These are phyloP conservation scores for Neospermospora avenae DNA, from an alignment of 2,329 filamentous ascomycete species.

Conservation along the genomic window DNA sequence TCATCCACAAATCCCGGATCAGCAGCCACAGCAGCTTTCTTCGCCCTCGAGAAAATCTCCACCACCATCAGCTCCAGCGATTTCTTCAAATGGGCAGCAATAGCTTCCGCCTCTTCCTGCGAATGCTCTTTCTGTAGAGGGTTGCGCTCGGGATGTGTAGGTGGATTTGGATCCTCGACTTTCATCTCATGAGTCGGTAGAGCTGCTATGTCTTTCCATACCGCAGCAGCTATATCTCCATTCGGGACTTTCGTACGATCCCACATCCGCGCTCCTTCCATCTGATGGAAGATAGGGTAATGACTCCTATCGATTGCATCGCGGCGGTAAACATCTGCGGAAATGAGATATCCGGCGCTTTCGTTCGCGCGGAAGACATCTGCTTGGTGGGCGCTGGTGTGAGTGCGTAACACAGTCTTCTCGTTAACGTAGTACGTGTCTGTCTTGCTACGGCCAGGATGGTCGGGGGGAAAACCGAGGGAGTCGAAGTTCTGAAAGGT, in stretches of 20 bases:
- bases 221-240: constrained; percentile 58
- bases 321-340: constrained; percentile 90
- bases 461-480: constrained; percentile 83
- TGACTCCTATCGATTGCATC: constrained; percentile 94
- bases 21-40: constrained; percentile 52
- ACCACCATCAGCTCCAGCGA: constrained; percentile 88
- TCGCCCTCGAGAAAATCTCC: constrained; percentile 79
- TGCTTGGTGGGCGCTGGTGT: constrained; percentile 91
- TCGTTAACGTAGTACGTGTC: constrained; percentile 97
- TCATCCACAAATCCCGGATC: constrained; percentile 55
- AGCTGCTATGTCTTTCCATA: constrained; percentile 66
- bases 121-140: constrained; percentile 76
- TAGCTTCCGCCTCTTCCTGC: constrained; percentile 73
- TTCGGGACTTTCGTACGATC: constrained; percentile 60
- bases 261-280: constrained; percentile 94
- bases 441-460: constrained; percentile 80
- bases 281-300: constrained; percentile 97
- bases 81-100: constrained; percentile 81
- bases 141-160: constrained; percentile 74
- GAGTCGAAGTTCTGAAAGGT: constrained; percentile 93
- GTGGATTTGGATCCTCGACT: constrained; percentile 81
- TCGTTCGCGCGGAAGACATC: constrained; percentile 72
- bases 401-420: constrained; percentile 80
- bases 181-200: constrained; percentile 72
- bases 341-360: constrained; percentile 80